A percentile compares a stretch with the other conserved stretches of the same genome.
These are phyloP conservation scores for Talaromyces rugulosus DNA, from an alignment of 2,329 filamentous ascomycete genomes.

Conservation along the genomic window DNA sequence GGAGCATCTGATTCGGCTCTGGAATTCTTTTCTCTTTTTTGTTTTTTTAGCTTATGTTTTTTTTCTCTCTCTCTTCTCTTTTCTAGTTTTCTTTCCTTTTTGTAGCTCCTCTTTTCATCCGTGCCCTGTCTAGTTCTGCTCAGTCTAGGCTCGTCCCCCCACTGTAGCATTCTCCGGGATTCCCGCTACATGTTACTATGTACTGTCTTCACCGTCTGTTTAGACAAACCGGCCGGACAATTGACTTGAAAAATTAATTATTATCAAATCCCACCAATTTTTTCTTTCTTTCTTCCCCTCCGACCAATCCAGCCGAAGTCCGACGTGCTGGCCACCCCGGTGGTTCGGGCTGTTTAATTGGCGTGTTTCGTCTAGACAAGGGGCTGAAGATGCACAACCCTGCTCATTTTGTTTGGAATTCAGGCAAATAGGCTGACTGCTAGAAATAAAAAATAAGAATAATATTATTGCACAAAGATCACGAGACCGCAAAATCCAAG, in stretches of 20 bases:
- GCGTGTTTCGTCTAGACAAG: not conserved
- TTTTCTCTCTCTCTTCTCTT: not conserved
- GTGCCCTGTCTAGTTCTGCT: not conserved
- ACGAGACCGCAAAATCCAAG: not conserved
- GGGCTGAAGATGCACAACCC: not conserved
- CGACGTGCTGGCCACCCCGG: not conserved
- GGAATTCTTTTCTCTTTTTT: not conserved
- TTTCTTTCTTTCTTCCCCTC: too few species aligned
- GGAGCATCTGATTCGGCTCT: not conserved
- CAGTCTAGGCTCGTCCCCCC: not conserved
- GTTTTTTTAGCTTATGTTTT: conserved; percentile 7
- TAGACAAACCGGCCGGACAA: not conserved
- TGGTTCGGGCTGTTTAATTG: not conserved
- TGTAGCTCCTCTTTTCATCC: not conserved
- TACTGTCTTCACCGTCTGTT: not conserved
- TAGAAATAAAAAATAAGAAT: too few species aligned
- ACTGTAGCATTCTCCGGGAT: not conserved
- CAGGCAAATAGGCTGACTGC: too few species aligned
- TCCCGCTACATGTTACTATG: too few species aligned
- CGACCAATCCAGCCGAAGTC: too few species aligned
- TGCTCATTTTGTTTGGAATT: not conserved
- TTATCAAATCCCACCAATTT: too few species aligned
- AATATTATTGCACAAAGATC: not conserved
- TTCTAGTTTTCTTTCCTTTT: conserved; percentile 11
- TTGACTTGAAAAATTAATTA: not conserved